Evolutionary conservation across 192 early-diverging fungal species (phyloP).

Genomic region (Coemansia sp.): DNA sequence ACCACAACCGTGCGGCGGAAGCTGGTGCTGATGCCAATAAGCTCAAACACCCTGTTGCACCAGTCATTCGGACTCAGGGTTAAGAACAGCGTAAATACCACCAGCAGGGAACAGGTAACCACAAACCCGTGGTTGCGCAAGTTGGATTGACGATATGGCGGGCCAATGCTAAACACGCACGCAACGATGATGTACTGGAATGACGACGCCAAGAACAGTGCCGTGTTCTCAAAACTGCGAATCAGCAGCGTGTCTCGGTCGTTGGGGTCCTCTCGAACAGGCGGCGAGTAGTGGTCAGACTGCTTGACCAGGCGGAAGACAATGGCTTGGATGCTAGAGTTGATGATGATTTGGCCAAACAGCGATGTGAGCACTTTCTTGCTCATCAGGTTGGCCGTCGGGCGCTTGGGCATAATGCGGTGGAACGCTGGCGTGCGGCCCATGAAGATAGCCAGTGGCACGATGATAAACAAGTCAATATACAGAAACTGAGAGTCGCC

Average conservation of each 20-base stretch:
- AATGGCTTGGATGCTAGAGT: constrained; percentile 73
- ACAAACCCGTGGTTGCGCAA: constrained; percentile 65
- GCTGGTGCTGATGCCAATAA: constrained; percentile 55
- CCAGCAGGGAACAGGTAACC: constrained; percentile 52
- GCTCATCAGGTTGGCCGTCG: constrained; percentile 86
- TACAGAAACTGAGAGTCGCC: constrained; percentile 96
- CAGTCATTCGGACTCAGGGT: constrained; percentile 58
- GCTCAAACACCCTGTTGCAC: constrained; percentile 61
- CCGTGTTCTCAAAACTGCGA: constrained; percentile 84
- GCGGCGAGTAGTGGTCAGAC: constrained; percentile 70
- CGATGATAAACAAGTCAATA: constrained; percentile 89
- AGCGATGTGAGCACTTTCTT: constrained; percentile 88
- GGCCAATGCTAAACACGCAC: constrained; percentile 91
- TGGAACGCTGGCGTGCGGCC: constrained; percentile 81
- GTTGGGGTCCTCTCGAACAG: constrained; percentile 53
- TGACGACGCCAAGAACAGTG: constrained; percentile 83
- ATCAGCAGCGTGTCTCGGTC: constrained; percentile 65
- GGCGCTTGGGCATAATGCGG: constrained; percentile 70
- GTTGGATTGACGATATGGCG: constrained; percentile 88
- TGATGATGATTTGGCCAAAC: constrained; percentile 84
- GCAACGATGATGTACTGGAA: constrained; percentile 93
- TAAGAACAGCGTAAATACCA: constrained; percentile 60
- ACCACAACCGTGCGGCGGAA: constrained; percentile 62
- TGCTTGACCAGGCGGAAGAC: constrained; percentile 68
- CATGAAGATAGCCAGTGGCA: constrained; percentile 86